Evolutionary conservation across 768 basidiomycete species (phyloP).

Genomic region (Candolleomyces aberdarensis): DNA sequence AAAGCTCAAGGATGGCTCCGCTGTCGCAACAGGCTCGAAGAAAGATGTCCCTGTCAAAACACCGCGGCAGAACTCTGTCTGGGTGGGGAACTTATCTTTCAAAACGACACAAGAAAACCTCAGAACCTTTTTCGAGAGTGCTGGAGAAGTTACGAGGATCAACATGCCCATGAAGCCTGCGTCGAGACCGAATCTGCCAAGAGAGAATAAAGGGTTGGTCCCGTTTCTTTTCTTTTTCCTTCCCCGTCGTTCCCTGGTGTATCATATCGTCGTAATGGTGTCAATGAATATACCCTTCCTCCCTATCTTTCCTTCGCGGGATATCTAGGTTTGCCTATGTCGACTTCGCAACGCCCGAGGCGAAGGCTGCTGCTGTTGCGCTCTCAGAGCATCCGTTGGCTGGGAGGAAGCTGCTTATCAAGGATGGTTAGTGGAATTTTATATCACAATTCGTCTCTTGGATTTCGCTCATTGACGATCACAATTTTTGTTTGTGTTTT

Average conservation of each 20-base stretch:
- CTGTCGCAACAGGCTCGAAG: constrained; percentile 20
- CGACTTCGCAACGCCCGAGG: constrained; percentile 81
- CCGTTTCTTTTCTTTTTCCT: constrained; percentile 16
- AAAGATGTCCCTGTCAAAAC: constrained; percentile 20
- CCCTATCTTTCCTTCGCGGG: not conserved
- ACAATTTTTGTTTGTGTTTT: not conserved
- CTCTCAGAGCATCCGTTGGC: constrained; percentile 80
- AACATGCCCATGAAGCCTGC: constrained; percentile 80
- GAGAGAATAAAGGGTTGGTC: constrained; percentile 78
- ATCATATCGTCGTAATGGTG: not conserved
- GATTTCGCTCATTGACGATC: not conserved
- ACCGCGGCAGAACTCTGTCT: constrained; percentile 82
- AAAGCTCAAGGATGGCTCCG: constrained; percentile 40
- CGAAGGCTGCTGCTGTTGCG: constrained; percentile 70
- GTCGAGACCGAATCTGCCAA: constrained; percentile 42
- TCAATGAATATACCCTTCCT: constrained; percentile 3
- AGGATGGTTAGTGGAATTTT: constrained; percentile 64
- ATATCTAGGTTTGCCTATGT: constrained; percentile 87
- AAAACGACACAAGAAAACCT: constrained; percentile 80
- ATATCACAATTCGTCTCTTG: not conserved
- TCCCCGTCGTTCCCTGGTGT: constrained; percentile 3
- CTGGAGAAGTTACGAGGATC: constrained; percentile 73
- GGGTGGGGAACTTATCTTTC: constrained; percentile 95
- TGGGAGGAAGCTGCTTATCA: constrained; percentile 88
- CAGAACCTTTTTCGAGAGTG: constrained; percentile 63